phyloP scores from a whole-genome alignment of 768 basidiomycete species.

The Russula emetica region DNA sequence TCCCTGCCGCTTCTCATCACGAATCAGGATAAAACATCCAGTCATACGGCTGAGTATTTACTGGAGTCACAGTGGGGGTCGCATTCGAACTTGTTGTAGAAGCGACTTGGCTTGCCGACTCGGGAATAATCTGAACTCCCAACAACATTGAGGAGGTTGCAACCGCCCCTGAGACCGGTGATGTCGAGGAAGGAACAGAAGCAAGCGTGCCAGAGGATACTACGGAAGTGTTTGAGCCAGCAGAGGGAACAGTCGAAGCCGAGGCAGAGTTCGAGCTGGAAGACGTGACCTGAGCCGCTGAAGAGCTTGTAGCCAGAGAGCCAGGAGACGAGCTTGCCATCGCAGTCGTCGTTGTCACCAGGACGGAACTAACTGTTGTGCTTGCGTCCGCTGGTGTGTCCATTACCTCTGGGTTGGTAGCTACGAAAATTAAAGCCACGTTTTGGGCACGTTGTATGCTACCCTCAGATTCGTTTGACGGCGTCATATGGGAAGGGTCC shows the following conservation, averaged over 20 bases:
- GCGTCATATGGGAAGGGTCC: constrained; percentile 8
- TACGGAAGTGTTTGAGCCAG: background rate
- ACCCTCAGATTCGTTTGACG: constrained; percentile 25
- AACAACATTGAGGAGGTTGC: constrained; percentile 8
- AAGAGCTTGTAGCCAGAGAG: background rate
- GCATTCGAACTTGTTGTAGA: background rate
- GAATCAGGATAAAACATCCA: constrained; percentile 27
- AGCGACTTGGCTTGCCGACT: background rate
- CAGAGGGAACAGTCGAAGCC: background rate
- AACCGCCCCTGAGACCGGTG: background rate
- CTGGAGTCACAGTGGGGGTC: constrained; percentile 22
- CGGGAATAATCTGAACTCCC: constrained; percentile 20
- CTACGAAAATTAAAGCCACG: constrained; percentile 53
- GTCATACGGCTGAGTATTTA: constrained; percentile 26
- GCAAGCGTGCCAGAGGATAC: background rate
- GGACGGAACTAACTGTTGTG: background rate
- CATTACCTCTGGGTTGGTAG: constrained; percentile 36
- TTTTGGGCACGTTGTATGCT: constrained; percentile 35
- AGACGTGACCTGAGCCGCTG: background rate
- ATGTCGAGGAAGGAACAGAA: constrained; percentile 3
- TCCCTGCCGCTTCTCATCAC: background rate
- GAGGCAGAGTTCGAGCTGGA: constrained; percentile 9
- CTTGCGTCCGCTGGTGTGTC: constrained; percentile 2
- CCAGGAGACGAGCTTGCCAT: constrained; percentile 7
- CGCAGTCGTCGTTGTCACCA: constrained; percentile 12